Conservation (phyloP, 2,329 filamentous ascomycete genomes). For the Cladophialophora exuberans region DNA sequence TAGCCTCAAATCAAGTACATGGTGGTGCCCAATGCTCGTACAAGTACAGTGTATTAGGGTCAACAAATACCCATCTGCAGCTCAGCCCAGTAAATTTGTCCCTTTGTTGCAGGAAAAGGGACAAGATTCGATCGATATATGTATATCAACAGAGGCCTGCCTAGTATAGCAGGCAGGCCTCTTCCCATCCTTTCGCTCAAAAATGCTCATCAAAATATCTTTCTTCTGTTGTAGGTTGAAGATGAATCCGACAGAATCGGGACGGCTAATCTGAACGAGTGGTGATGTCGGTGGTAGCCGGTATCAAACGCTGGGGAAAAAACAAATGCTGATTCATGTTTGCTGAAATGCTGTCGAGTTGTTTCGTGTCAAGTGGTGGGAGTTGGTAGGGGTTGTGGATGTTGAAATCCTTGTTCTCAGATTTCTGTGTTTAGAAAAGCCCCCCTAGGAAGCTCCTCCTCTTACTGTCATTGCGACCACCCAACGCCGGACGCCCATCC, state of each 20-base stretch:
- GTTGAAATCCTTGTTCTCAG: too few species aligned
- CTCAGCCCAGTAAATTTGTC: constrained; percentile 13
- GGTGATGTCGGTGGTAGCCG: constrained; percentile 8
- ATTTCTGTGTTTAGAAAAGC: constrained; percentile 23
- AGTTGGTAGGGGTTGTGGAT: too few species aligned
- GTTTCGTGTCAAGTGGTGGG: neutral
- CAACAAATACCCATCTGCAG: constrained; percentile 4
- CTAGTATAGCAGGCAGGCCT: too few species aligned
- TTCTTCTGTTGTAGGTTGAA: too few species aligned
- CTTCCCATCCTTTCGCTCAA: neutral
- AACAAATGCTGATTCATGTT: too few species aligned
- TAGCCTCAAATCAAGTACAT: constrained; percentile 6
- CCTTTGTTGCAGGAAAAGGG: neutral
- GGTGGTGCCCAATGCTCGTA: constrained; percentile 10
- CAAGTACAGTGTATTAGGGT: neutral
- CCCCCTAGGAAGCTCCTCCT: constrained; percentile 32
- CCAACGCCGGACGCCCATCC: constrained; percentile 30
- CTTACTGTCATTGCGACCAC: constrained; percentile 30
- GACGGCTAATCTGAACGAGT: constrained; percentile 6
- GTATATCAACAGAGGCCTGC: neutral
- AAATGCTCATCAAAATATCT: constrained; percentile 2
- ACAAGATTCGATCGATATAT: neutral
- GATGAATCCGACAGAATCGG: too few species aligned
- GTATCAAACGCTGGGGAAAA: too few species aligned
- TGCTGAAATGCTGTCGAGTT: too few species aligned